phyloP scores from a whole-genome alignment of 345 rosid genomes.

The Barbarea vulgaris region DNA sequence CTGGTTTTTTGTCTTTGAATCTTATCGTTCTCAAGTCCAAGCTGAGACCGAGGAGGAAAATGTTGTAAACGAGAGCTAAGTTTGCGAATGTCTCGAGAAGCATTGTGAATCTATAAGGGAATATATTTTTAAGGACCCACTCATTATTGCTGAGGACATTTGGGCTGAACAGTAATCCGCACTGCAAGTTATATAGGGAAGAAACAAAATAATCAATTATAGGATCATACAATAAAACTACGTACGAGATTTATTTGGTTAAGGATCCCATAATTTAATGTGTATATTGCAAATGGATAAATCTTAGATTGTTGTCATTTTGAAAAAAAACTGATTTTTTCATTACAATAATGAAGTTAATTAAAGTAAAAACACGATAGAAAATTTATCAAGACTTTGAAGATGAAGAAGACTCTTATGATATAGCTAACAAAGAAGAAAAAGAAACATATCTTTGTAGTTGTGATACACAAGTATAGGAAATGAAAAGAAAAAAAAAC shows the following conservation, averaged over 20 bases:
- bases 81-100: conserved; percentile 55
- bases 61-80: conserved; percentile 51
- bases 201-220: background rate
- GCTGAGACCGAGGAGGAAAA: conserved; percentile 68
- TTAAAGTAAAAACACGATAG: too few relatives aligned
- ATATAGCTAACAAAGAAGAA: background rate
- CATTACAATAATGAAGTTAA: background rate
- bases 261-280: background rate
- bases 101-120: conserved; percentile 42
- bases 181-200: conserved; percentile 38
- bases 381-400: background rate
- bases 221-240: background rate
- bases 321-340: background rate
- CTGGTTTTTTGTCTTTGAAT: conserved; percentile 33
- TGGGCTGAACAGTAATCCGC: conserved; percentile 57
- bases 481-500: background rate
- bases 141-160: background rate
- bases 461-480: background rate
- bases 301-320: background rate
- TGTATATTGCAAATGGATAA: background rate
- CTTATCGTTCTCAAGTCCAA: conserved; percentile 53
- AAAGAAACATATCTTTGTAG: background rate
- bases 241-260: background rate
- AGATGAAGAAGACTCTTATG: background rate
- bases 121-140: background rate